A percentile compares a stretch with the other conserved stretches of the same genome.
phyloP scores from a whole-genome alignment of 179 eudicot genomes.

The Gypsophila paniculata region DNA sequence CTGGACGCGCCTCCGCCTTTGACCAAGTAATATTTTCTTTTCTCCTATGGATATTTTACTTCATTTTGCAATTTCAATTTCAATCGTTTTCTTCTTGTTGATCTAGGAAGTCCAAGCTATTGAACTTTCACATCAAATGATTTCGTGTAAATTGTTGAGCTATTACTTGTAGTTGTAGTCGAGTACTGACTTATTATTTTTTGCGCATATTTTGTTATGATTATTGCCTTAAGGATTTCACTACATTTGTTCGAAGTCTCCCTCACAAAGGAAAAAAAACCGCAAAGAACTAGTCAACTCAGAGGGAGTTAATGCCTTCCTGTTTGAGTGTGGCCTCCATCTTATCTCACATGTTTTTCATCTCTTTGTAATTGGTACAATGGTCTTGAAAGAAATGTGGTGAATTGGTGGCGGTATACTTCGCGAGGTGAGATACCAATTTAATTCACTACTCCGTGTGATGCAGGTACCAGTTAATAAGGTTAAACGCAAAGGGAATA shows the following conservation, averaged over 20 bases:
- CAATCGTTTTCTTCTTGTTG: background rate
- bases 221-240: too few species aligned
- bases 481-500: slow-evolving; percentile 86
- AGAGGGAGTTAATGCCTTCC: too few species aligned
- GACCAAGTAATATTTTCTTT: slow-evolving; percentile 52
- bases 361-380: too few species aligned
- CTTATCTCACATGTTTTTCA: too few species aligned
- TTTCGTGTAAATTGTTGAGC: background rate
- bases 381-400: too few species aligned
- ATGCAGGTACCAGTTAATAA: slow-evolving; percentile 75
- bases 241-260: too few species aligned
- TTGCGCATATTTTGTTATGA: too few species aligned
- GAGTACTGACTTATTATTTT: background rate
- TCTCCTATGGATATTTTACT: background rate
- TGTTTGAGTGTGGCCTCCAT: too few species aligned
- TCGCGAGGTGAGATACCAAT: background rate
- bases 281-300: too few species aligned
- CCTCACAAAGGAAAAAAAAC: too few species aligned
- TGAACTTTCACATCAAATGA: background rate
- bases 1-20: slow-evolving; percentile 59
- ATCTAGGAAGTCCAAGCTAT: background rate
- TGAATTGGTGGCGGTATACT: too few species aligned
- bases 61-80: background rate
- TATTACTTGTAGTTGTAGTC: background rate
- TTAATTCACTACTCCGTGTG: background rate